A percentile compares a stretch with the other conserved stretches of the same genome.
phyloP scores from a whole-genome alignment of 345 rosid species.

The Heritiera littoralis region DNA sequence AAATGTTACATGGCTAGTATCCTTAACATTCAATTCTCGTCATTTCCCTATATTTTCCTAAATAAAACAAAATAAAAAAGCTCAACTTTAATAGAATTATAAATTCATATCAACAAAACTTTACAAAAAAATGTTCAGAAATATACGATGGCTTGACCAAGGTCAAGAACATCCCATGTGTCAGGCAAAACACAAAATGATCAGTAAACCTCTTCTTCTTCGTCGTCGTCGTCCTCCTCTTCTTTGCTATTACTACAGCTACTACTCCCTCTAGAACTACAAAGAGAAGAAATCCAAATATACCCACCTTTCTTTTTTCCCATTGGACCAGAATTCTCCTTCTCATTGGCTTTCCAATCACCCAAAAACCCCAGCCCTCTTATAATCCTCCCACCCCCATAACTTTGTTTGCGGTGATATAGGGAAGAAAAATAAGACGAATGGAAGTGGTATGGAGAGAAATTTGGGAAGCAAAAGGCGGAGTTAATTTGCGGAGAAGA shows the following conservation, averaged over 20 bases:
- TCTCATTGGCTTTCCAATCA: constrained; percentile 22
- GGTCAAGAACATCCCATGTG: constrained; percentile 90
- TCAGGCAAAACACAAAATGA: constrained; percentile 54
- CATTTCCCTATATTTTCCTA: background rate
- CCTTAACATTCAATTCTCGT: background rate
- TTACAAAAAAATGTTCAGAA: background rate
- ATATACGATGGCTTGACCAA: constrained; percentile 93
- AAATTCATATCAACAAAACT: background rate
- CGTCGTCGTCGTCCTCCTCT: constrained; percentile 31
- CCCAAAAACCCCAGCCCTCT: constrained; percentile 24
- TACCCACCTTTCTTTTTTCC: constrained; percentile 28
- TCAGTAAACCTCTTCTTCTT: constrained; percentile 18
- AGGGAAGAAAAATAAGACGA: constrained; percentile 24
- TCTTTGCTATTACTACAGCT: constrained; percentile 11
- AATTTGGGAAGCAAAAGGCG: constrained; percentile 40
- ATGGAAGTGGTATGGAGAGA: constrained; percentile 43
- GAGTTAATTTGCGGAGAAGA: constrained; percentile 33
- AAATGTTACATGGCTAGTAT: background rate
- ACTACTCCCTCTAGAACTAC: constrained; percentile 24
- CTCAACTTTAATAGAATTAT: background rate
- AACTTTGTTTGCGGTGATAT: constrained; percentile 30
- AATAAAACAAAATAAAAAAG: background rate
- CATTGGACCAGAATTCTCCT: no score
- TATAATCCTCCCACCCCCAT: constrained; percentile 12
- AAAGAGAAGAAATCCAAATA: constrained; percentile 35